Conservation (phyloP, 306 rosid genomes). For the Cicer arietinum region DNA sequence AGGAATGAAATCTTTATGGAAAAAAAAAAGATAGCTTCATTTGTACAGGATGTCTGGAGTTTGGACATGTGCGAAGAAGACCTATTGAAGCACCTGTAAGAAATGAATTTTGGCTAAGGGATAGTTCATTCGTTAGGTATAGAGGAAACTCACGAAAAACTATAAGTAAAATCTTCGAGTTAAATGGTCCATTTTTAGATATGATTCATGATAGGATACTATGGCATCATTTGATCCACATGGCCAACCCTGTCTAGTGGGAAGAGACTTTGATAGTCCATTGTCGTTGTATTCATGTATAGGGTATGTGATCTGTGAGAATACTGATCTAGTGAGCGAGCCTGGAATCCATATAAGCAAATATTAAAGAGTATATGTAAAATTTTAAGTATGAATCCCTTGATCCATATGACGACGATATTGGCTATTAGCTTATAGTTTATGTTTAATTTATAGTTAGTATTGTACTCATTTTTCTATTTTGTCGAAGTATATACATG, state of each 20-base stretch:
- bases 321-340: constrained; percentile 2
- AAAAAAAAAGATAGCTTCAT: neutral
- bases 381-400: neutral
- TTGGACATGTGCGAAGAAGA: neutral
- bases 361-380: constrained; percentile 7
- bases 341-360: constrained; percentile 2
- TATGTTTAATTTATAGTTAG: constrained; percentile 19
- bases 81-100: neutral
- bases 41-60: constrained; percentile 3
- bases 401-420: constrained; percentile 14
- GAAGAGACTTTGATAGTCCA: neutral
- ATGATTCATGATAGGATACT: constrained; percentile 15
- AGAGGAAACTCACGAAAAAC: neutral
- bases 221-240: neutral
- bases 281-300: neutral
- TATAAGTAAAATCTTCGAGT: neutral
- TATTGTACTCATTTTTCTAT: neutral
- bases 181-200: constrained; percentile 3
- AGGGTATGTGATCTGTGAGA: neutral
- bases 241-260: neutral
- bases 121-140: neutral
- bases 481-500: neutral
- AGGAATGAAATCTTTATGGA: neutral
- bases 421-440: constrained; percentile 28
- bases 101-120: neutral